phyloP scores from a whole-genome alignment of 2,329 filamentous ascomycete genomes.

The Penicillium sp. region DNA sequence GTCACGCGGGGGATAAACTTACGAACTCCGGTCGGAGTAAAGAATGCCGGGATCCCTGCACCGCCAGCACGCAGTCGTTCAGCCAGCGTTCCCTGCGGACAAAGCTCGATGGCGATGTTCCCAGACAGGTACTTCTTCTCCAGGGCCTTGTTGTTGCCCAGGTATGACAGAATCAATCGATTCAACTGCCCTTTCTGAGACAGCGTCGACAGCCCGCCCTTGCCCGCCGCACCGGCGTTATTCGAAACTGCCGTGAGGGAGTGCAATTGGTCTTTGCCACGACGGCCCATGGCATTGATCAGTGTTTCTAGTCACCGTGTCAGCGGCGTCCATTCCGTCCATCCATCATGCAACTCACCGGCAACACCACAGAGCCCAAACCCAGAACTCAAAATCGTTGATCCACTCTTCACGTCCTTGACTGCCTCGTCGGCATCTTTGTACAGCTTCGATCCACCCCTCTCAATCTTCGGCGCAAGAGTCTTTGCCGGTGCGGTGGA shows the following conservation, averaged over 20 bases:
- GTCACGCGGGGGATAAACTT: constrained; percentile 30
- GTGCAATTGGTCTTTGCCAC: constrained; percentile 55
- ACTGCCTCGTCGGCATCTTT: constrained; percentile 64
- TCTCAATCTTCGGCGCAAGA: constrained; percentile 28
- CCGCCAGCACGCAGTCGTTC: constrained; percentile 66
- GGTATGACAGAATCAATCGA: constrained; percentile 70
- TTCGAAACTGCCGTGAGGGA: constrained; percentile 75
- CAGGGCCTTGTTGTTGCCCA: constrained; percentile 74
- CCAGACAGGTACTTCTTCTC: constrained; percentile 73
- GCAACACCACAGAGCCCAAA: constrained; percentile 81
- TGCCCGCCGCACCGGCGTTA: constrained; percentile 70
- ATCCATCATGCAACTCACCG: constrained; percentile 42
- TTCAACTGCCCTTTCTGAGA: constrained; percentile 68
- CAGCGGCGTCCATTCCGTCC: not conserved
- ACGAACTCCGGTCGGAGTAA: constrained; percentile 70
- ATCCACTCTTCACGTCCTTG: constrained; percentile 67
- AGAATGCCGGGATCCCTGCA: constrained; percentile 77
- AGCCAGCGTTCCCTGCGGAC: constrained; percentile 61
- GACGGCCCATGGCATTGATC: constrained; percentile 64
- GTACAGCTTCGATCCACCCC: constrained; percentile 39
- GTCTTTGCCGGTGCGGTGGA: constrained; percentile 15
- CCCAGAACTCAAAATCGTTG: constrained; percentile 70
- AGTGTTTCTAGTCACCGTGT: constrained; percentile 58
- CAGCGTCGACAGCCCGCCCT: constrained; percentile 66
- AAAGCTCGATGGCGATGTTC: constrained; percentile 72